Evolutionary conservation across 2,329 filamentous ascomycete species (phyloP), one percentile per base, ranked within the genome.

Genomic region (Leptodontidium sp.): DNA sequence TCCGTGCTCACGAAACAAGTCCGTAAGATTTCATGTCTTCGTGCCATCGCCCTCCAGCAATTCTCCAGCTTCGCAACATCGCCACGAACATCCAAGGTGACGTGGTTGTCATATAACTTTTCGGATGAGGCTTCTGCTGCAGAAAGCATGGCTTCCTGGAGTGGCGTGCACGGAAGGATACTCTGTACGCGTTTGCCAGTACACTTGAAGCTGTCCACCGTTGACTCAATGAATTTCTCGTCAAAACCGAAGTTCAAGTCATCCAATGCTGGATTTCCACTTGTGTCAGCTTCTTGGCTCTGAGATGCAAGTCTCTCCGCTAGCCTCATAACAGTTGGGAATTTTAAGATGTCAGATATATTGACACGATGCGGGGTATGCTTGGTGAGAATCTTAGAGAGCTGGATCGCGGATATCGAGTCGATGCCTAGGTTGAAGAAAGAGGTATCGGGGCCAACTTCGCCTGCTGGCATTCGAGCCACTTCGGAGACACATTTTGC

Each of bases 131-230:
- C 80, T 4, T 78, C 73, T 32, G 80, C 80, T 9, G 88, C 86
- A 2, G 89, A 90, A 0, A 97, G 83, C 93, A 97, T 97, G 0
- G 91, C 91, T 81, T 97, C 92, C 78, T 98, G 94, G 0, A 98
- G 81, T 0, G 94, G 92, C 1, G 93, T 97, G 77, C 94, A 97
- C 0, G 94, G 94, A 5, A 94, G 80, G 9, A 97, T 83, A 1
- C 81, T 83, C 38, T 86, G 79, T 2, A 91, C 81, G 0, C 73
- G 55, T 4, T 78, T 72, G 26, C 76, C 70, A 32, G 55, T 61
- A 14, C 63, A 40, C 15, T 61, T n/a, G 63, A 78, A 78, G 2
- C 40, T 63, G 4, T 64, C 47, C 1, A 61, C 67, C 5, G 70
- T 77, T 7, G 67, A 70, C 14, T 52, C 15, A 17, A 70, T 9